A percentile compares a stretch with the other conserved stretches of the same genome.
Evolutionary conservation across 495 filamentous ascomycete species (phyloP).

Genomic region (Aspergillus funiculosus): DNA sequence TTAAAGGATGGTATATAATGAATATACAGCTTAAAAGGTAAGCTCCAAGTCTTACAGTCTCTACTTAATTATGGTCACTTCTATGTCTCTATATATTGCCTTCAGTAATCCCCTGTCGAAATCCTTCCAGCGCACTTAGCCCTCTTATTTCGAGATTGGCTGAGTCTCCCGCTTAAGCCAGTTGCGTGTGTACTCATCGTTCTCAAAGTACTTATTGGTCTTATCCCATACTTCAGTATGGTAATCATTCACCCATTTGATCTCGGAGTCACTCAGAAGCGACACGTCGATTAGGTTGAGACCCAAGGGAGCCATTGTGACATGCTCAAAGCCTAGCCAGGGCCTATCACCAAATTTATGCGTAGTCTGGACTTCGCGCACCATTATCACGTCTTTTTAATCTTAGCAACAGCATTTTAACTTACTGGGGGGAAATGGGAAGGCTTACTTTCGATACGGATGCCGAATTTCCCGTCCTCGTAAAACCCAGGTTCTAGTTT

Average conservation of each 20-base stretch:
- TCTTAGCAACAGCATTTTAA: slow-evolving; percentile 16
- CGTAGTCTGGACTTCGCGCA: slow-evolving; percentile 76
- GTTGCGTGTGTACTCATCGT: slow-evolving; percentile 57
- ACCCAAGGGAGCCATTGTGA: slow-evolving; percentile 95
- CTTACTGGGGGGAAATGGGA: neutral
- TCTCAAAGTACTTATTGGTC: slow-evolving; percentile 74
- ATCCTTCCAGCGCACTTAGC: no score
- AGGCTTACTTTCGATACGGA: slow-evolving; percentile 83
- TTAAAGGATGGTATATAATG: neutral
- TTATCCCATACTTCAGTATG: slow-evolving; percentile 76
- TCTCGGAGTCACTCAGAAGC: slow-evolving; percentile 70
- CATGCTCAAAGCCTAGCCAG: slow-evolving; percentile 91
- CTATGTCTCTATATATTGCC: neutral
- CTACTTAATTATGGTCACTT: neutral
- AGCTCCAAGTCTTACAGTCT: no score
- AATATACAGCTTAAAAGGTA: neutral
- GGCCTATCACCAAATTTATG: slow-evolving; percentile 89
- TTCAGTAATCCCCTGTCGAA: neutral
- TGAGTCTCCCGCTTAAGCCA: slow-evolving; percentile 88
- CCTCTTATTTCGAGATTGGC: slow-evolving; percentile 41
- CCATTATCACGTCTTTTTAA: slow-evolving; percentile 66
- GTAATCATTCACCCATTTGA: slow-evolving; percentile 82
- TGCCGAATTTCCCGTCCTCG: slow-evolving; percentile 95
- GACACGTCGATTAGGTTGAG: slow-evolving; percentile 75
- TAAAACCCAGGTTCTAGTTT: slow-evolving; percentile 88